Base-by-base conservation (phyloP, 164 flowering plant genomes). In the Dillenia turbinata region DNA sequence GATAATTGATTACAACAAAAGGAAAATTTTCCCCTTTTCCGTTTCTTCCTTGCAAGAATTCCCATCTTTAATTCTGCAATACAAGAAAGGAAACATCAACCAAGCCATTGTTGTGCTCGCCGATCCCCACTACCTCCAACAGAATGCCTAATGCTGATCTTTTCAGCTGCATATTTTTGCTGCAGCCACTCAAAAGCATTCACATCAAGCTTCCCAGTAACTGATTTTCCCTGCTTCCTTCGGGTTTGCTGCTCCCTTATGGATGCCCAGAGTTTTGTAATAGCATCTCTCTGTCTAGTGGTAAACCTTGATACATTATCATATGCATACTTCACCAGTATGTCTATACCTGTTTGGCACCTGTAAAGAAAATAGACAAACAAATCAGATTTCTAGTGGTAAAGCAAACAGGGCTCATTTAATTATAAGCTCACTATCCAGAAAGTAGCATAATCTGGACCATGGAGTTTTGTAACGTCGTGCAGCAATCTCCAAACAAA, bases 271-370 rank as follows among this genome's bases (percentile, higher is more conserved):
- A 94, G 92, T 66, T 86, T 89, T 66, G 57, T 75, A 43, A 94
- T 87, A 45, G 96, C 97, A 66, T 82, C 83, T 70, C 99, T 84
- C 69, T 94, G 96, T 59, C 22, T 71, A 52, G 79, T 61, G 26
- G 97, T 94, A 74, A 94, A 94, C 70, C 87, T 86, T 55, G 80
- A 69, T 44, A 85, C 71, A 61, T 91, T 88, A 56, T 94, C 97
- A 63, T 65, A 89, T 14, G 99, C 99, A 59, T 89, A 96, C 73
- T 89, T 91, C 12, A 84, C 97, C 63, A 88, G 68, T 55, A 94
- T 91, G 71, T 91, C 99, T 40, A 94, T 86, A 12, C 76, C 92
- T 47, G 97, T 91, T 69, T 94, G 97, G 73, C 96, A 87, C 99
- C 97, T 94, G 79, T 57, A 55, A 69, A 54, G 17, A 66, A 61